A percentile compares a stretch with the other conserved stretches of the same genome.
phyloP scores from a whole-genome alignment of 2,329 filamentous ascomycete species.

The Microdochium bolleyi region DNA sequence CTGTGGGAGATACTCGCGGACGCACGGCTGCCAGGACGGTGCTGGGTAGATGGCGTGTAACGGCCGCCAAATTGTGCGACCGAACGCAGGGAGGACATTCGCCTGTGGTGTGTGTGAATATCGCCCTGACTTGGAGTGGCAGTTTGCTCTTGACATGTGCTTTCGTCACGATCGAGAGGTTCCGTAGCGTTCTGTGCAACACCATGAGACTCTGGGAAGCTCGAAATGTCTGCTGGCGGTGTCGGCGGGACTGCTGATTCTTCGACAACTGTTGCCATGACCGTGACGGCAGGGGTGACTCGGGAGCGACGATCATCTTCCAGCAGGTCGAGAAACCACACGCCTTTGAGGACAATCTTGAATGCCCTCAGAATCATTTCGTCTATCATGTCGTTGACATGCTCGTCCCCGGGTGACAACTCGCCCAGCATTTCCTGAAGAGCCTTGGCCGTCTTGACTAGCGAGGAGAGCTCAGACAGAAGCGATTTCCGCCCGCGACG shows the following conservation, averaged over 20 bases:
- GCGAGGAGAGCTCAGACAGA: slow-evolving; percentile 77
- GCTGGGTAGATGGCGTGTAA: slow-evolving; percentile 28
- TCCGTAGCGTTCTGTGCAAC: slow-evolving; percentile 26
- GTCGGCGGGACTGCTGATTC: slow-evolving; percentile 53
- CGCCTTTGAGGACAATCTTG: slow-evolving; percentile 84
- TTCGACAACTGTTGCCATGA: slow-evolving; percentile 52
- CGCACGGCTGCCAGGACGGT: slow-evolving; percentile 32
- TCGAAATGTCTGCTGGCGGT: slow-evolving; percentile 50
- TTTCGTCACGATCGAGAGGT: slow-evolving; percentile 22
- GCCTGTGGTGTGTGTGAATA: slow-evolving; percentile 21
- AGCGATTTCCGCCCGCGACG: slow-evolving; percentile 79
- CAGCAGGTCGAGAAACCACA: slow-evolving; percentile 82
- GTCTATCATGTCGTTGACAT: slow-evolving; percentile 72
- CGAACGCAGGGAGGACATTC: slow-evolving; percentile 37
- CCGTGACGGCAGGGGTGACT: slow-evolving; percentile 42
- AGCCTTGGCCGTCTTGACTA: slow-evolving; percentile 83
- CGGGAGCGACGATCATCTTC: slow-evolving; percentile 51
- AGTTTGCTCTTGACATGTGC: slow-evolving; percentile 26
- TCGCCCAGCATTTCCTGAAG: slow-evolving; percentile 66
- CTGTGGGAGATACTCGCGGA: slow-evolving; percentile 60
- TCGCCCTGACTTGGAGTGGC: slow-evolving; percentile 17
- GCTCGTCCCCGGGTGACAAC: slow-evolving; percentile 36
- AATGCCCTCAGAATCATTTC: slow-evolving; percentile 92
- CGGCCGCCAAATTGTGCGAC: slow-evolving; percentile 17
- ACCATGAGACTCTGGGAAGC: slow-evolving; percentile 27